phyloP scores from a whole-genome alignment of 2,329 filamentous ascomycete genomes.

The Penicillium sp. region DNA sequence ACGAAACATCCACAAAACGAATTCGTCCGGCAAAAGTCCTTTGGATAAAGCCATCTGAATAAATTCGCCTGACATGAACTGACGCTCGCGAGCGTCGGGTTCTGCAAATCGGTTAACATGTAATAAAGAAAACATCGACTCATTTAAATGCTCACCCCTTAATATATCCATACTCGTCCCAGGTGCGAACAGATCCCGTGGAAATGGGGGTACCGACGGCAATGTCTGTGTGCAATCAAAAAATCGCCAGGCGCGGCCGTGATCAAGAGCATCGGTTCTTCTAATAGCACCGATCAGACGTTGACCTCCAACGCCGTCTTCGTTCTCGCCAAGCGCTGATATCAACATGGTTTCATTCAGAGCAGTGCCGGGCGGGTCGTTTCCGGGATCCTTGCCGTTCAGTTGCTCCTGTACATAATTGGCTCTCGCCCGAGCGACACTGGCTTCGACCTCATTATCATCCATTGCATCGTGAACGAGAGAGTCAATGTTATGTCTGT shows the following conservation, averaged over 20 bases:
- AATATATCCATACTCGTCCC: slow-evolving; percentile 32
- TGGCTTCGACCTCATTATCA: slow-evolving; percentile 60
- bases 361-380: neutral
- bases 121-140: neutral
- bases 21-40: slow-evolving; percentile 56
- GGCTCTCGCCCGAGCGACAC: slow-evolving; percentile 38
- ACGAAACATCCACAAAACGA: slow-evolving; percentile 62
- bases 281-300: slow-evolving; percentile 57
- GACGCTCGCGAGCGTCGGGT: slow-evolving; percentile 53
- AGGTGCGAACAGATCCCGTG: slow-evolving; percentile 29
- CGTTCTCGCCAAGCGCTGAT: slow-evolving; percentile 41
- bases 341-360: slow-evolving; percentile 43
- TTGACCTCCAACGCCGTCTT: slow-evolving; percentile 43
- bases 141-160: slow-evolving; percentile 28
- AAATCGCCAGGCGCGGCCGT: slow-evolving; percentile 57
- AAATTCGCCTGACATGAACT: slow-evolving; percentile 61
- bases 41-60: slow-evolving; percentile 42
- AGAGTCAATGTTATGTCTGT: slow-evolving; percentile 63
- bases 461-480: slow-evolving; percentile 59
- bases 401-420: slow-evolving; percentile 21
- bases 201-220: slow-evolving; percentile 33
- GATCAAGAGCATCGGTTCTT: slow-evolving; percentile 58
- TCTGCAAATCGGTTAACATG: slow-evolving; percentile 34
- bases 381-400: neutral
- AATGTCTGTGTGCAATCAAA: slow-evolving; percentile 42